These are phyloP conservation scores for Antitrichia curtipendula DNA, from an alignment of 225 moss, liverwort and hornwort genomes.

Conservation along the genomic window DNA sequence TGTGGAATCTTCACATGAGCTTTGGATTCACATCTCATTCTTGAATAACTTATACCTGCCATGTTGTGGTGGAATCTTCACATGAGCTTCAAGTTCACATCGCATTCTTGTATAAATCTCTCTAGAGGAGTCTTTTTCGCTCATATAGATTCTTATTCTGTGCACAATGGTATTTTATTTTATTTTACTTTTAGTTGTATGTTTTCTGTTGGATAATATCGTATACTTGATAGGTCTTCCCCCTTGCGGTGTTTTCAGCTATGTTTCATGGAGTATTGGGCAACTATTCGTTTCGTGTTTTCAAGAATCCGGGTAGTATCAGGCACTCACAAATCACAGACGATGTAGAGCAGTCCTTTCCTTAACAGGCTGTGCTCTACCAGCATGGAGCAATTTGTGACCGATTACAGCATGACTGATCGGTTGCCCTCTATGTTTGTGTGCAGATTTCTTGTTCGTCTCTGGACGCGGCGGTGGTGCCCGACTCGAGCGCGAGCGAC, in stretches of 20 bases:
- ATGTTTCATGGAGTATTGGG: neutral
- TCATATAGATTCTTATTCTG: neutral
- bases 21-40: neutral
- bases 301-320: neutral
- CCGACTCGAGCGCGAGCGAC: slow-evolving; percentile 71
- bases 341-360: neutral
- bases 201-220: neutral
- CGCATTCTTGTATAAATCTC: neutral
- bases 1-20: neutral
- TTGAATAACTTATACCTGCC: neutral
- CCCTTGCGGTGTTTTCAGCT: neutral
- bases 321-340: neutral
- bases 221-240: neutral
- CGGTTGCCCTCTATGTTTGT: neutral
- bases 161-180: neutral
- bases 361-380: neutral
- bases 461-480: slow-evolving; percentile 76
- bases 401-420: neutral
- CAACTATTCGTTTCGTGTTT: neutral
- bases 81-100: neutral
- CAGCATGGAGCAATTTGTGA: too few species aligned
- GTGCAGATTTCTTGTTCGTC: slow-evolving; percentile 86
- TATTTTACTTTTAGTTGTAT: neutral
- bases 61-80: neutral
- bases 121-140: neutral